Conservation (phyloP, 1,284 basidiomycete species). For the Mycena citricolor region DNA sequence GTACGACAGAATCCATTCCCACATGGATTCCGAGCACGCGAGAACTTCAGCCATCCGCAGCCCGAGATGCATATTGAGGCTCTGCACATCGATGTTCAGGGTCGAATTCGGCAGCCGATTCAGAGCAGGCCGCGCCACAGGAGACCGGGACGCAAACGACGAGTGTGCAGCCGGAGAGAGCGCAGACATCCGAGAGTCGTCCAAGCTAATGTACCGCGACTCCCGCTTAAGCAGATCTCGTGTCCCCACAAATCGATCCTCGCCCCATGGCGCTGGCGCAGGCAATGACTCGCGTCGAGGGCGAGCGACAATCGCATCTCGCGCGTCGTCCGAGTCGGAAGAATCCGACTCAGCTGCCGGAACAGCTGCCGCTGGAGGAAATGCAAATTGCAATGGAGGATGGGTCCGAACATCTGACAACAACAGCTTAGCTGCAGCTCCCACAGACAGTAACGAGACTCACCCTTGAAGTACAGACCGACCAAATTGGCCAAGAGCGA, state of each 20-base stretch:
- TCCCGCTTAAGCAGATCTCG: slow-evolving; percentile 35
- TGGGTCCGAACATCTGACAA: slow-evolving; percentile 59
- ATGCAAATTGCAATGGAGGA: slow-evolving; percentile 56
- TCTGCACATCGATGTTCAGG: slow-evolving; percentile 53
- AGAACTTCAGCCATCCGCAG: slow-evolving; percentile 58
- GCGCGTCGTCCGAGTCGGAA: slow-evolving; percentile 39
- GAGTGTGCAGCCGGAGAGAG: slow-evolving; percentile 40
- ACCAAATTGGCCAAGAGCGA: slow-evolving; percentile 59
- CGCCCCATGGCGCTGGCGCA: too few species aligned
- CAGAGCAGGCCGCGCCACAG: slow-evolving; percentile 1
- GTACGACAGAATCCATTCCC: slow-evolving; percentile 64
- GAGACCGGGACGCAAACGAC: slow-evolving; percentile 26
- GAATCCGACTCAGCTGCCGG: slow-evolving; percentile 9
- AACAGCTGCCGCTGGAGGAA: slow-evolving; percentile 46
- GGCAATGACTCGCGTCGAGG: too few species aligned
- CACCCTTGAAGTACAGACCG: slow-evolving; percentile 60
- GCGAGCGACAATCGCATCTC: slow-evolving; percentile 35
- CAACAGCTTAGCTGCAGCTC: background rate
- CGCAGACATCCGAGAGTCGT: slow-evolving; percentile 41
- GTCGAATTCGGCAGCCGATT: slow-evolving; percentile 49
- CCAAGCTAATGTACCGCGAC: slow-evolving; percentile 46
- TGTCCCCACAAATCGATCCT: slow-evolving; percentile 34
- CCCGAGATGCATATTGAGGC: slow-evolving; percentile 59
- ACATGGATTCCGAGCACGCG: slow-evolving; percentile 71
- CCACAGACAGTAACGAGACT: slow-evolving; percentile 19